Conservation (phyloP, 768 basidiomycete genomes). For the Agrocybe praecox region DNA sequence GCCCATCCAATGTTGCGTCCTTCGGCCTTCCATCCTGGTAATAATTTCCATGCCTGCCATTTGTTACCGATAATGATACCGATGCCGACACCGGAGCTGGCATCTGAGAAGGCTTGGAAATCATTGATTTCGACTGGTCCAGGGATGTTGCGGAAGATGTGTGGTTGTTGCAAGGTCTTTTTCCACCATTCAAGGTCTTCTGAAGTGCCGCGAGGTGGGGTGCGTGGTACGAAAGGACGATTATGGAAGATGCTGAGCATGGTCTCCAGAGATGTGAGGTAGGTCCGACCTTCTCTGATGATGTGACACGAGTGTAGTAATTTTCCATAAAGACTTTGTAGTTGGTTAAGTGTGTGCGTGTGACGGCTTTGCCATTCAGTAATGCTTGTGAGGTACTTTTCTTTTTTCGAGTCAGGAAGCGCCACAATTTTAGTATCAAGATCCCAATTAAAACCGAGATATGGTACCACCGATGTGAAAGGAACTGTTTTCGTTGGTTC, state of each 20-base stretch:
- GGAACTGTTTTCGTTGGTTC: too few species aligned
- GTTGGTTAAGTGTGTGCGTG: slow-evolving; percentile 32
- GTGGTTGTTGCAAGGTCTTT: slow-evolving; percentile 5
- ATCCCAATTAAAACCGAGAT: slow-evolving; percentile 29
- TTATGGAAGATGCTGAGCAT: slow-evolving; percentile 29
- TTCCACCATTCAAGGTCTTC: slow-evolving; percentile 40
- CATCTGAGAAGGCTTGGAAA: slow-evolving; percentile 40
- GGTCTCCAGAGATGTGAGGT: slow-evolving; percentile 40
- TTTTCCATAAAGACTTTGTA: slow-evolving; percentile 41
- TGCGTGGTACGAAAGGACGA: slow-evolving; percentile 31
- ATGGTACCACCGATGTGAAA: not conserved
- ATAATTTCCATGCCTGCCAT: slow-evolving; percentile 34
- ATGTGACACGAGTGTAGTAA: slow-evolving; percentile 34
- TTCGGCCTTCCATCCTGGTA: slow-evolving; percentile 12
- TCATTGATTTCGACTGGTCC: slow-evolving; percentile 23
- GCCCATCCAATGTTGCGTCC: slow-evolving; percentile 47
- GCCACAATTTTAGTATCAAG: slow-evolving; percentile 15
- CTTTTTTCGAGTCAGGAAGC: slow-evolving; percentile 11
- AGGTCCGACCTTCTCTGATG: slow-evolving; percentile 33
- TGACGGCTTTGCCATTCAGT: slow-evolving; percentile 19
- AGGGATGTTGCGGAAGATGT: slow-evolving; percentile 26
- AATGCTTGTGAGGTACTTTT: slow-evolving; percentile 28
- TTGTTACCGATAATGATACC: slow-evolving; percentile 27
- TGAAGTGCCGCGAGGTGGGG: slow-evolving; percentile 5
- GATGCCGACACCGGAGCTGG: slow-evolving; percentile 38